Percentiles rank a stretch among this genome's conserved stretches.
These are phyloP conservation scores for Ceratorhiza oryzae-sativae DNA, from an alignment of 1,284 basidiomycete genomes.

Conservation along the genomic window DNA sequence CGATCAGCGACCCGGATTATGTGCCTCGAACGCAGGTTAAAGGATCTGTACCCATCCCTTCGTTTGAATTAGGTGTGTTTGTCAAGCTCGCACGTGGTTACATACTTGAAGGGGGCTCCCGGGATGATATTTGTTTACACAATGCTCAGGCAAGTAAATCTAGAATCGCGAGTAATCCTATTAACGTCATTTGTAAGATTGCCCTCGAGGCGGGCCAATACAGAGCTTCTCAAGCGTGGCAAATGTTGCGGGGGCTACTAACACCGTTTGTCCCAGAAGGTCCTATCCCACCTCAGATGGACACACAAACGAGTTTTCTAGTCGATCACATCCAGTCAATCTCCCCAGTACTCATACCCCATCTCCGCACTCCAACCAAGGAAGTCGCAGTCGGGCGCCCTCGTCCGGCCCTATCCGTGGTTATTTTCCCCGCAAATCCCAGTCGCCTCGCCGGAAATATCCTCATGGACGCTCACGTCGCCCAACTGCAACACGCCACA, in stretches of 20 bases:
- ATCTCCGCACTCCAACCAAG: slow-evolving; percentile 36
- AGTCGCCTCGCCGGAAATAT: slow-evolving; percentile 37
- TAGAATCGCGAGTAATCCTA: background rate
- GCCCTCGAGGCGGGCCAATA: slow-evolving; percentile 59
- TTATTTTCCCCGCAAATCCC: slow-evolving; percentile 6
- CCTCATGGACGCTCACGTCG: slow-evolving; percentile 21
- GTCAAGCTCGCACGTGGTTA: slow-evolving; percentile 71
- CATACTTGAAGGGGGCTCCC: slow-evolving; percentile 63
- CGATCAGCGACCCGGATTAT: slow-evolving; percentile 50
- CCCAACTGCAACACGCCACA: slow-evolving; percentile 34
- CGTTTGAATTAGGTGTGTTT: slow-evolving; percentile 61
- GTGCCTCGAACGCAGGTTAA: slow-evolving; percentile 44
- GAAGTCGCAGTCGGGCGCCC: slow-evolving; percentile 26
- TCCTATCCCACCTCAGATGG: background rate
- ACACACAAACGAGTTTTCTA: slow-evolving; percentile 10
- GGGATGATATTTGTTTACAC: slow-evolving; percentile 56
- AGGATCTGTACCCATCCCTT: slow-evolving; percentile 33
- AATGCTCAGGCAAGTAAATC: slow-evolving; percentile 49
- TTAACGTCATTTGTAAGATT: slow-evolving; percentile 13
- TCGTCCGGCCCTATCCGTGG: slow-evolving; percentile 23
- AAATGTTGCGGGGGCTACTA: slow-evolving; percentile 67
- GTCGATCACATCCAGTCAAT: slow-evolving; percentile 26
- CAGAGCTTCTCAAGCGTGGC: slow-evolving; percentile 74
- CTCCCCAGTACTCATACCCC: slow-evolving; percentile 33
- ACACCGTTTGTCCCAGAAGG: slow-evolving; percentile 55